Percentiles rank a stretch among this genome's conserved stretches.
These are phyloP conservation scores for Wickerhamomyces silvicola DNA, from an alignment of 805 yeast species.

Conservation along the genomic window DNA sequence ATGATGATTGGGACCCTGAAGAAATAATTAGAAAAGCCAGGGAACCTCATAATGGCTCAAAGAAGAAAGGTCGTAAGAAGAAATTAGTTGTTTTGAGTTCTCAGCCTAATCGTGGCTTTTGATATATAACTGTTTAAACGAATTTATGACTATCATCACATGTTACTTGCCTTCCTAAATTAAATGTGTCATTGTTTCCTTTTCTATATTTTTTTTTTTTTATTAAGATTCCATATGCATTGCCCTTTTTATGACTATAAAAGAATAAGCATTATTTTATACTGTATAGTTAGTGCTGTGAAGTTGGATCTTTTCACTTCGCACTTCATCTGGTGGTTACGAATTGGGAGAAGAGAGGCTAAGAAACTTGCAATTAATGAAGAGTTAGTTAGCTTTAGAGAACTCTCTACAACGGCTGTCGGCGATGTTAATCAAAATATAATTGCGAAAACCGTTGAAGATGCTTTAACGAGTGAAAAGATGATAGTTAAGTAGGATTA, in stretches of 20 bases:
- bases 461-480: no score
- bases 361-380: no score
- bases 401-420: no score
- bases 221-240: constrained; percentile 3
- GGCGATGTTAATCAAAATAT: no score
- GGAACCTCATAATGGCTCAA: constrained; percentile 10
- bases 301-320: constrained; percentile 73
- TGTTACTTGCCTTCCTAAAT: neutral
- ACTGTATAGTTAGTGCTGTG: constrained; percentile 62
- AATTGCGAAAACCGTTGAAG: constrained; percentile 1
- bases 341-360: constrained; percentile 34
- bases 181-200: neutral
- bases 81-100: constrained; percentile 14
- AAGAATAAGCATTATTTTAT: constrained; percentile 74
- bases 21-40: constrained; percentile 17
- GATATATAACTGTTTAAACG: neutral
- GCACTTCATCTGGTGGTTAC: constrained; percentile 63
- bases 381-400: neutral
- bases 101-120: constrained; percentile 3
- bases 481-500: no score
- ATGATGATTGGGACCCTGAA: constrained; percentile 25
- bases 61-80: constrained; percentile 16
- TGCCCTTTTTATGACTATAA: no score
- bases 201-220: no score
- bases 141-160: neutral